Percentiles rank a stretch among this genome's conserved stretches.
Evolutionary conservation across 176 grass and related monocot species (phyloP).

Genomic region (Melocanna baccifera): DNA sequence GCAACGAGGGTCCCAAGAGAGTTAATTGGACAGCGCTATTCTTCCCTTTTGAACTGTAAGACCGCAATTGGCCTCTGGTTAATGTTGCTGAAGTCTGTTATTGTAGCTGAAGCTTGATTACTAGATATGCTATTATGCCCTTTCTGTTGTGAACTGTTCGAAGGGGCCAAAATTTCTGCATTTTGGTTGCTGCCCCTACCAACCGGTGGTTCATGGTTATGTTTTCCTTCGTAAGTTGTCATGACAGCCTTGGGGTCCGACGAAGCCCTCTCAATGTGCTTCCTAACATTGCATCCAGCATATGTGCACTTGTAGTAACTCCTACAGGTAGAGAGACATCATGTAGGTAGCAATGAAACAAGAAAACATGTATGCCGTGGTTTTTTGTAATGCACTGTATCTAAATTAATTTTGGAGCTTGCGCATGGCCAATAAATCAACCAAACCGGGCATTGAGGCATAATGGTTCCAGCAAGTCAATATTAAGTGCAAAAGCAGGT

Average conservation of each 20-base stretch:
- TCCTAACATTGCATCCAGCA: slow-evolving; percentile 76
- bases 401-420: not conserved
- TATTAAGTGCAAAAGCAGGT: not conserved
- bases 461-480: not conserved
- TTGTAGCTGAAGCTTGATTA: slow-evolving; percentile 53
- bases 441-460: not conserved
- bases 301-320: slow-evolving; percentile 93
- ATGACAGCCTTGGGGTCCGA: slow-evolving; percentile 82
- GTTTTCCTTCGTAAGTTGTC: slow-evolving; percentile 88
- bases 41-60: slow-evolving; percentile 83
- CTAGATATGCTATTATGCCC: slow-evolving; percentile 44
- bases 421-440: not conserved
- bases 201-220: slow-evolving; percentile 87
- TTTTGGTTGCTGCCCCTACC: slow-evolving; percentile 57
- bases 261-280: slow-evolving; percentile 84
- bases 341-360: not conserved
- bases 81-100: slow-evolving; percentile 54
- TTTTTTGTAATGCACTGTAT: not conserved
- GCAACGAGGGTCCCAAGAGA: not conserved
- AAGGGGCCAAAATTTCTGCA: slow-evolving; percentile 35
- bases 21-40: slow-evolving; percentile 30
- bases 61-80: slow-evolving; percentile 26
- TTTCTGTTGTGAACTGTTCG: slow-evolving; percentile 46
- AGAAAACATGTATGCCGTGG: not conserved
- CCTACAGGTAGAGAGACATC: slow-evolving; percentile 46